phyloP scores from a whole-genome alignment of 306 rosid genomes.

The Hippophae rhamnoides region DNA sequence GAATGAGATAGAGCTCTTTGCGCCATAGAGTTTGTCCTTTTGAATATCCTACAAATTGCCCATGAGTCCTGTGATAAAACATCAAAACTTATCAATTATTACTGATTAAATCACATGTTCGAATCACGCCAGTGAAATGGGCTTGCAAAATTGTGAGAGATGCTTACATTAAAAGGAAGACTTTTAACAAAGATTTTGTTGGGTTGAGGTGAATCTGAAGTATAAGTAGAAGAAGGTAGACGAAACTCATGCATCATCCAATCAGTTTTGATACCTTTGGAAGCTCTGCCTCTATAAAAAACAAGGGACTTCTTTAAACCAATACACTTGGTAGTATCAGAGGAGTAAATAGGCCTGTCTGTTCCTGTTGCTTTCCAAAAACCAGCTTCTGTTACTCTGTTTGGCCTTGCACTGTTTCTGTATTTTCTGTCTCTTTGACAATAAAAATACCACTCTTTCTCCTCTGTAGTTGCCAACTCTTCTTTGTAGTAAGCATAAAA shows the following conservation, averaged over 20 bases:
- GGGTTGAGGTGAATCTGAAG: slow-evolving; percentile 17
- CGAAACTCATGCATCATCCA: slow-evolving; percentile 97
- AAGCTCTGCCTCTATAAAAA: slow-evolving; percentile 72
- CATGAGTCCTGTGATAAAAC: slow-evolving; percentile 54
- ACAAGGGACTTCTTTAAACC: slow-evolving; percentile 85
- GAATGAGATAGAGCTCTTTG: slow-evolving; percentile 58
- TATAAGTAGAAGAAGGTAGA: slow-evolving; percentile 29
- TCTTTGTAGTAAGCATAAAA: slow-evolving; percentile 7
- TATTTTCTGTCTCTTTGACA: slow-evolving; percentile 74
- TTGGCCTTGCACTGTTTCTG: slow-evolving; percentile 68
- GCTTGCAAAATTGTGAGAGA: background rate
- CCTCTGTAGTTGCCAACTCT: slow-evolving; percentile 58
- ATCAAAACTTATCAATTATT: background rate
- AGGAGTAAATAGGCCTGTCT: slow-evolving; percentile 63
- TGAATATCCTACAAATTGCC: slow-evolving; percentile 87
- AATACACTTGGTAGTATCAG: slow-evolving; percentile 51
- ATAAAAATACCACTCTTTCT: slow-evolving; percentile 79
- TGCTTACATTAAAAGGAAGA: slow-evolving; percentile 45
- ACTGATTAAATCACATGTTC: background rate
- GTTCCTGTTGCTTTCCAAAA: slow-evolving; percentile 93
- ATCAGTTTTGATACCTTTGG: slow-evolving; percentile 68
- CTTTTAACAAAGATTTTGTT: slow-evolving; percentile 37
- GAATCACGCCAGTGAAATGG: background rate
- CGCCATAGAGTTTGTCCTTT: slow-evolving; percentile 60
- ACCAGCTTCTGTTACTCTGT: slow-evolving; percentile 66